These are phyloP conservation scores for Helicocarpus griseus DNA, from an alignment of 2,329 filamentous ascomycete species.

Conservation along the genomic window DNA sequence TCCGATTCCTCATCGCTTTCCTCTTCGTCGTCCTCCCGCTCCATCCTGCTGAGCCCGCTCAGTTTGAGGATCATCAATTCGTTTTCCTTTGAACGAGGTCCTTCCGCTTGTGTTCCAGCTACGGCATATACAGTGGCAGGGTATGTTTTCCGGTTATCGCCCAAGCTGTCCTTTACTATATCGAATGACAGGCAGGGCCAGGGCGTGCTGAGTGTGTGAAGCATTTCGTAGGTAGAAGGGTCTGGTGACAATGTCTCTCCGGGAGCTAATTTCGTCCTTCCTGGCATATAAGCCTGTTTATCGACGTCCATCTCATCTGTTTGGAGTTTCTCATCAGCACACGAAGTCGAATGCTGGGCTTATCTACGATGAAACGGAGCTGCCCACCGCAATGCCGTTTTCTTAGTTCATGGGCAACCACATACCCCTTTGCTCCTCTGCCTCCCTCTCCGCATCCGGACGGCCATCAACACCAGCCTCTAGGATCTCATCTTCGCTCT, in stretches of 20 bases:
- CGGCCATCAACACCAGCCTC: constrained; percentile 90
- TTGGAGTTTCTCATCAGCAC: constrained; percentile 13
- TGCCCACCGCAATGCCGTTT: constrained; percentile 12
- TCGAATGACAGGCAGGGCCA: constrained; percentile 98
- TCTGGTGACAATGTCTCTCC: constrained; percentile 89
- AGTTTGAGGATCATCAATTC: constrained; percentile 94
- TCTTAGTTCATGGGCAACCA: constrained; percentile 13
- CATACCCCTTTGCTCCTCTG: constrained; percentile 61
- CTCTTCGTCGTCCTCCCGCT: constrained; percentile 56
- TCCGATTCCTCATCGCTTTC: constrained; percentile 41
- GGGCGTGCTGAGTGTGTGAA: constrained; percentile 84
- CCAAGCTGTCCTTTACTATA: constrained; percentile 74
- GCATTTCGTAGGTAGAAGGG: constrained; percentile 92
- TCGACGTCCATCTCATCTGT: constrained; percentile 82
- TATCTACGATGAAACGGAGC: constrained; percentile 8
- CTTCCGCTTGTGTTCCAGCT: constrained; percentile 84
- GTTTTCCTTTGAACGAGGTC: constrained; percentile 67
- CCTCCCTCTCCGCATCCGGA: constrained; percentile 85
- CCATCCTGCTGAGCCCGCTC: constrained; percentile 81
- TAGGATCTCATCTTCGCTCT: constrained; percentile 84
- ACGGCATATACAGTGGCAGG: constrained; percentile 93
- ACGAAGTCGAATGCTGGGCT: neutral
- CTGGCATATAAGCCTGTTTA: constrained; percentile 90
- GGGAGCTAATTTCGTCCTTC: constrained; percentile 79
- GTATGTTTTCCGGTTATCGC: constrained; percentile 84